A percentile compares a stretch with the other conserved stretches of the same genome.
These are phyloP conservation scores for Brasenia schreberi DNA, from an alignment of 164 flowering plant genomes.

Conservation along the genomic window DNA sequence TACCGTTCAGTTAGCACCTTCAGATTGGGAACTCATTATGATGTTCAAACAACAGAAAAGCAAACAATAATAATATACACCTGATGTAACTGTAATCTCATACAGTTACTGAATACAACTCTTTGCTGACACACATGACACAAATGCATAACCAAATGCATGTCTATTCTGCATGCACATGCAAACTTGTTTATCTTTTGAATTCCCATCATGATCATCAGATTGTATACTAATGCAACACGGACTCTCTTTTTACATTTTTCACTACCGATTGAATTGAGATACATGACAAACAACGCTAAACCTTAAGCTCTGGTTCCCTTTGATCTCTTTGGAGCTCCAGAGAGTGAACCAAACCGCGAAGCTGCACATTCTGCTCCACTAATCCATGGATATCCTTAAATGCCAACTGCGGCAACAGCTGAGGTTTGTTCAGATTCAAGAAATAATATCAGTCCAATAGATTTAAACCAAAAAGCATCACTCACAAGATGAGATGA, in stretches of 20 bases:
- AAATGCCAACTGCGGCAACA: slow-evolving; percentile 45
- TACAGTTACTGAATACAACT: too few relatives aligned
- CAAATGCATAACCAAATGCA: too few relatives aligned
- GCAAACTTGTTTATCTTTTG: too few relatives aligned
- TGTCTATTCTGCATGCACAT: too few relatives aligned
- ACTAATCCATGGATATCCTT: slow-evolving; percentile 84
- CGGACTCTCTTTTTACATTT: too few relatives aligned
- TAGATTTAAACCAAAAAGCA: background rate
- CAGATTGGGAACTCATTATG: background rate
- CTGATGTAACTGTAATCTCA: too few relatives aligned
- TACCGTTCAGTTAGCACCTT: background rate
- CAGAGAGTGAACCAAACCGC: slow-evolving; percentile 69
- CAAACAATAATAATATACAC: too few relatives aligned
- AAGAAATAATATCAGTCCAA: background rate
- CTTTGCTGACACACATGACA: too few relatives aligned
- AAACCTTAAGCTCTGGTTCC: slow-evolving; percentile 50
- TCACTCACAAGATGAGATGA: slow-evolving; percentile 31
- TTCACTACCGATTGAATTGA: too few relatives aligned
- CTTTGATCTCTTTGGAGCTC: slow-evolving; percentile 50
- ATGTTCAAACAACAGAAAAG: background rate
- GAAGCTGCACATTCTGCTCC: slow-evolving; percentile 90
- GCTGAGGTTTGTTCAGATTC: slow-evolving; percentile 1
- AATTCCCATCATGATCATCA: too few relatives aligned
- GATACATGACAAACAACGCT: slow-evolving; percentile 3
- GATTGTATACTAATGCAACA: too few relatives aligned